Evolutionary conservation across 2,329 filamentous ascomycete species (phyloP).

Genomic region (Scytalidium sp.): DNA sequence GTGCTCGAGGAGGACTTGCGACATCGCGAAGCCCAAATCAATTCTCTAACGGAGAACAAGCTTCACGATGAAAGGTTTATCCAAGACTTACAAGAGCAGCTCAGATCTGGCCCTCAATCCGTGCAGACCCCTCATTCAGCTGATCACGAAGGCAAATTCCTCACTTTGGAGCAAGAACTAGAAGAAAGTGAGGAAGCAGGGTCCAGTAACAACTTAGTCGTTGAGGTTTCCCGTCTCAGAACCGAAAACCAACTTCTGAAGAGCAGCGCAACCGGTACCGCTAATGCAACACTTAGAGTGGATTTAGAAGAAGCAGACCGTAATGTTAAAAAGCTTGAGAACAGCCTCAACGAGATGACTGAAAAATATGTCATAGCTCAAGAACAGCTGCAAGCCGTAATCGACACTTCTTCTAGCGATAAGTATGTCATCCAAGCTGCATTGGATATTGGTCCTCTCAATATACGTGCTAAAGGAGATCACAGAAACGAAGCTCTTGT

Average conservation of each 20-base stretch:
- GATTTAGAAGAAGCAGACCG: conserved; percentile 54
- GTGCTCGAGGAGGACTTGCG: conserved; percentile 42
- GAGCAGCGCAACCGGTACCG: conserved; percentile 50
- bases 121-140: conserved; percentile 14
- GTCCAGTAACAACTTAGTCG: conserved; percentile 40
- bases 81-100: conserved; percentile 56
- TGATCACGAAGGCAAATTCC: conserved; percentile 10
- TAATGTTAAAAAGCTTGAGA: conserved; percentile 49
- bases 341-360: conserved; percentile 53
- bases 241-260: conserved; percentile 60
- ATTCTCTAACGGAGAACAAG: conserved; percentile 33
- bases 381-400: conserved; percentile 54
- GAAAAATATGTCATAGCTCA: conserved; percentile 56
- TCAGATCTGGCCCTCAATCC: conserved; percentile 11
- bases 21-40: conserved; percentile 17
- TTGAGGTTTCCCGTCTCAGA: conserved; percentile 55
- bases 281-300: conserved; percentile 50
- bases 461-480: conserved; percentile 43
- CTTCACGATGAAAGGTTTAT: conserved; percentile 42
- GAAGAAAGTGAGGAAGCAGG: conserved; percentile 28
- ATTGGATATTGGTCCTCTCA: conserved; percentile 26
- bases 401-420: conserved; percentile 49
- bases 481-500: conserved; percentile 52
- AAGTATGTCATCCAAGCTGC: conserved; percentile 49
- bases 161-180: conserved; percentile 60